A percentile compares a stretch with the other conserved stretches of the same genome.
Conservation (phyloP, 2,329 filamentous ascomycete genomes). For the Colletotrichum ledebouriae region DNA sequence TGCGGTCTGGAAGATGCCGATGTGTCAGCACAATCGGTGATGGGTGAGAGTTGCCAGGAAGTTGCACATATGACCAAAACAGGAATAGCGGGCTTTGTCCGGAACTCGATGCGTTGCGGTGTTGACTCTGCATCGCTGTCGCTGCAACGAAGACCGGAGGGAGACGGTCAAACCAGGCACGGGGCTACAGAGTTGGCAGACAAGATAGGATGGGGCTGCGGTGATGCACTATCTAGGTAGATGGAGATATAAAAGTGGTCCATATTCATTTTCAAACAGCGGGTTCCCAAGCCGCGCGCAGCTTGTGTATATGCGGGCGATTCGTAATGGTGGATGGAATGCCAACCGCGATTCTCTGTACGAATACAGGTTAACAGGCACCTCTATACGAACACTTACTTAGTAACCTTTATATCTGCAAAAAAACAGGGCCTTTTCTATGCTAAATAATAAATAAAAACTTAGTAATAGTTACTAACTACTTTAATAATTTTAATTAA, state of each 20-base stretch:
- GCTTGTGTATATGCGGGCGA: not conserved
- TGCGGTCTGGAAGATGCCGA: conserved; percentile 17
- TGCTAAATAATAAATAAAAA: no score
- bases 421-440: no score
- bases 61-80: not conserved
- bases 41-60: conserved; percentile 3
- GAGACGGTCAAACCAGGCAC: conserved; percentile 9
- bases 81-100: not conserved
- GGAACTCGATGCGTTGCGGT: conserved; percentile 1
- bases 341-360: conserved; percentile 1
- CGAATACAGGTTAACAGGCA: not conserved
- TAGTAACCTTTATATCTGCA: no score
- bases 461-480: no score
- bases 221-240: conserved; percentile 1
- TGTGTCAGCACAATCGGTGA: conserved; percentile 18
- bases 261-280: conserved; percentile 21
- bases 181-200: conserved; percentile 9
- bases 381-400: no score
- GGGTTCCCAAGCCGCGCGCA: conserved; percentile 1
- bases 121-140: conserved; percentile 6
- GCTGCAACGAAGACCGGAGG: conserved; percentile 17
- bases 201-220: not conserved
- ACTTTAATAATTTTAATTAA: no score
- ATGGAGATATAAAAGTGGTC: conserved; percentile 1
- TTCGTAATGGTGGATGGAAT: conserved; percentile 34